Percentiles rank a stretch among this genome's conserved stretches.
Conservation (phyloP, 1,139 yeast genomes). For the Blastobotrys serpentis region DNA sequence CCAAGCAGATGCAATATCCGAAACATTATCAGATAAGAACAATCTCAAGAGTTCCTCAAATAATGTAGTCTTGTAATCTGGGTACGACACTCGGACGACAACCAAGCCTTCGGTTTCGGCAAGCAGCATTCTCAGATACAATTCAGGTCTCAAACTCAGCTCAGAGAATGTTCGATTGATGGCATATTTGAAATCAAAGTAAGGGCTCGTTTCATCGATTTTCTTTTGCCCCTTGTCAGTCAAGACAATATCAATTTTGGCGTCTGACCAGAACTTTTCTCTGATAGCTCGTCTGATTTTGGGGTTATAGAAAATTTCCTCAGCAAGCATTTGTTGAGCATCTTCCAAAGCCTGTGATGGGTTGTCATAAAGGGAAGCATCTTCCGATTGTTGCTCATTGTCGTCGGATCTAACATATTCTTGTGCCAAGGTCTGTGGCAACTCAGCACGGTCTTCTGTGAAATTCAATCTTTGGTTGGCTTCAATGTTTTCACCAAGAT, state of each 20-base stretch:
- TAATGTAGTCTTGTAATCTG: constrained; percentile 44
- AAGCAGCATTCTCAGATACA: constrained; percentile 82
- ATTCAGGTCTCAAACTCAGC: constrained; percentile 71
- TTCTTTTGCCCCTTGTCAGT: constrained; percentile 86
- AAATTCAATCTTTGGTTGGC: constrained; percentile 71
- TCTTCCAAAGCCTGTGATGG: constrained; percentile 68
- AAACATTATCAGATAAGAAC: constrained; percentile 77
- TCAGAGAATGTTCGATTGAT: constrained; percentile 74
- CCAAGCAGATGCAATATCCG: constrained; percentile 82
- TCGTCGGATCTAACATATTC: constrained; percentile 44
- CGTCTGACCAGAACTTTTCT: constrained; percentile 61
- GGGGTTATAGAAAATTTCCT: constrained; percentile 80
- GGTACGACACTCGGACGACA: constrained; percentile 45
- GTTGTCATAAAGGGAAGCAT: constrained; percentile 53
- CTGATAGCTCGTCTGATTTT: constrained; percentile 76
- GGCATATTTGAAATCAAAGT: constrained; percentile 89
- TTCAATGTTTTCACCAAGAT: constrained; percentile 80
- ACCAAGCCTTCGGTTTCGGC: constrained; percentile 73
- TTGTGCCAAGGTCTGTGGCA: constrained; percentile 65
- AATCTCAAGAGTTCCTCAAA: constrained; percentile 54
- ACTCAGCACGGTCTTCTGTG: constrained; percentile 61
- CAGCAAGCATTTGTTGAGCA: constrained; percentile 71
- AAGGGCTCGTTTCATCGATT: constrained; percentile 78
- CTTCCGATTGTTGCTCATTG: constrained; percentile 17
- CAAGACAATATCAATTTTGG: constrained; percentile 68